Evolutionary conservation across 169 alveolate species (phyloP), one percentile per base, ranked within the genome.

Genomic region (Theileria sp.): DNA sequence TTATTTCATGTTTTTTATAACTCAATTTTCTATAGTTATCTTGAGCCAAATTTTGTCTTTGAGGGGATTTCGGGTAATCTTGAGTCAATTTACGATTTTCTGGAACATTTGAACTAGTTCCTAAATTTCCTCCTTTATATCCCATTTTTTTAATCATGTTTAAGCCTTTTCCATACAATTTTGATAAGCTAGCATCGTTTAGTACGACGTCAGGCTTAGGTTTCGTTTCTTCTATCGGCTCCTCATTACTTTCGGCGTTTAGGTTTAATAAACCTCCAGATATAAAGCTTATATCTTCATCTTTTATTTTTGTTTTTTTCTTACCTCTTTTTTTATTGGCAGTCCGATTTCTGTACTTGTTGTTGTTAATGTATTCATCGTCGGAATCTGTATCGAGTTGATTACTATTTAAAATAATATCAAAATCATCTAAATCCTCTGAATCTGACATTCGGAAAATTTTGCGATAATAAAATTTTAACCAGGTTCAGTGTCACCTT

Each of bases 81-180:
- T 44, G 54, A 44, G 17, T 44, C 12, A 8, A 2, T 44, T 44
- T 44, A 44, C 54, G 54, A 4, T 44, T 15, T 44, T 44, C 54
- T 44, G 54, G 54, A 44, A 44, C 8, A 44, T 44, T 44, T 44
- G 54, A 44, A 15, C 54, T 44, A 44, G 54, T 68, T 68, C 91
- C 91, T 54, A 85, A 66, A 5, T 81, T 87, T 54, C 91, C 91
- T 9, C 91, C 91, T 13, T 49, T 79, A 58, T 85, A 85, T 8
- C 91, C 91, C 91, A 85, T 85, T 56, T 85, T 85, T 51, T 77
- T 74, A 34, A 85, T 13, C 87, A 85, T 85, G 65, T 85, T 77
- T 32, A 85, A 9, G 0, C 91, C 91, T 49, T 77, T 79, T 8
- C 91, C 91, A 51, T 85, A 85, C 81, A 83, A 76, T 54, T 83